phyloP scores from a whole-genome alignment of 163 green algal species.

The Scenedesmus sp. region DNA sequence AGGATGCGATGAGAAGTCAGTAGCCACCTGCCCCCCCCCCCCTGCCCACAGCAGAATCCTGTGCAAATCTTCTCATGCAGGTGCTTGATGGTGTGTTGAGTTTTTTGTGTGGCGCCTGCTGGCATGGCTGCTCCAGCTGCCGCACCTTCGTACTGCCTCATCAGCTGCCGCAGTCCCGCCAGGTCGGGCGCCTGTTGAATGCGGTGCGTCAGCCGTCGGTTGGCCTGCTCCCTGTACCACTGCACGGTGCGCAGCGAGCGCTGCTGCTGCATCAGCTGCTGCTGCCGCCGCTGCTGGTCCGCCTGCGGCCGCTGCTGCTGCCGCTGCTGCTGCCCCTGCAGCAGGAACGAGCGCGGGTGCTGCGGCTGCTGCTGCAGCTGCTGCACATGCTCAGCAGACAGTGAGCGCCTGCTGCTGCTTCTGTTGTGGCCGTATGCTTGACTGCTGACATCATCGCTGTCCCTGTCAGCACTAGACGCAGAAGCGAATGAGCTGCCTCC shows the following conservation, averaged over 20 bases:
- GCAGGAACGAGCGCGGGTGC: background rate
- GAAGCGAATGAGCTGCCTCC: background rate
- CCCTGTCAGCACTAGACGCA: background rate
- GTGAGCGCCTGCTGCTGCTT: background rate
- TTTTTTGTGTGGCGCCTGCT: too few relatives aligned
- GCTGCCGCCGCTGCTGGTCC: background rate
- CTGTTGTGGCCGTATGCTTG: background rate
- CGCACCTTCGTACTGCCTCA: conserved; percentile 50
- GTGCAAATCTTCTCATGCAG: too few relatives aligned
- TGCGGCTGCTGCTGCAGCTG: conserved; percentile 7
- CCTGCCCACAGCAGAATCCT: too few relatives aligned
- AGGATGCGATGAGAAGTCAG: too few relatives aligned
- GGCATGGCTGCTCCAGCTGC: background rate
- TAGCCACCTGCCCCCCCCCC: too few relatives aligned
- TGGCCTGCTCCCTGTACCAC: conserved; percentile 32
- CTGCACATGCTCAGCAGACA: background rate
- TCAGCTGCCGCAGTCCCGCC: background rate
- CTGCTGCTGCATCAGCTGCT: conserved; percentile 11
- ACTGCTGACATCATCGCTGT: background rate
- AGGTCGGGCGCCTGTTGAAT: conserved; percentile 10
- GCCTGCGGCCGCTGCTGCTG: background rate
- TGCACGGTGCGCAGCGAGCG: conserved; percentile 13
- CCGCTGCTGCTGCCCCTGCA: background rate
- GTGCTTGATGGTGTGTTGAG: too few relatives aligned
- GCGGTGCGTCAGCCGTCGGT: conserved; percentile 17